Percentiles rank a stretch among this genome's conserved stretches.
These are phyloP conservation scores for Sungouiozyma ichnusensis DNA, from an alignment of 805 yeast genomes.

Conservation along the genomic window DNA sequence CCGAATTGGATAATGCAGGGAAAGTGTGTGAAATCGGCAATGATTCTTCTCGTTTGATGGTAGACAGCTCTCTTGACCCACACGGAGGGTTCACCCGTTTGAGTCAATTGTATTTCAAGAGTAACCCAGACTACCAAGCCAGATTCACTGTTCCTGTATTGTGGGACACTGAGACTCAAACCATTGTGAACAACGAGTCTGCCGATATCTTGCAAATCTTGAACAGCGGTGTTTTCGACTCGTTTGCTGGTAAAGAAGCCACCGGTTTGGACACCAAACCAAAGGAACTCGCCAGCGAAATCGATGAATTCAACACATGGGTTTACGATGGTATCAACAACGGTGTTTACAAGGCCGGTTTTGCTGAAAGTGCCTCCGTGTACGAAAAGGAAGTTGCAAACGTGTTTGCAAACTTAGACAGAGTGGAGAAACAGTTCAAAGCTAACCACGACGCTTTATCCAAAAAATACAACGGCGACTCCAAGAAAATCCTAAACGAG, in stretches of 20 bases:
- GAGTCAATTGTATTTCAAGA: slow-evolving; percentile 63
- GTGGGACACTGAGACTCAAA: slow-evolving; percentile 75
- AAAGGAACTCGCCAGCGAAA: slow-evolving; percentile 36
- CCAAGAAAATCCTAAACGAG: slow-evolving; percentile 12
- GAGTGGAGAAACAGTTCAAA: slow-evolving; percentile 52
- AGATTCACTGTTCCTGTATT: slow-evolving; percentile 88
- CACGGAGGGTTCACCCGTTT: slow-evolving; percentile 49
- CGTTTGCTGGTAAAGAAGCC: slow-evolving; percentile 17
- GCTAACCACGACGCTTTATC: slow-evolving; percentile 30
- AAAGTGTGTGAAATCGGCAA: slow-evolving; percentile 11
- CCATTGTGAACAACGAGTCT: slow-evolving; percentile 88
- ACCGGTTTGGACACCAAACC: slow-evolving; percentile 52
- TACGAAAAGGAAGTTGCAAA: slow-evolving; percentile 61
- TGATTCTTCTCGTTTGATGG: slow-evolving; percentile 14
- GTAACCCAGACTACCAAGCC: slow-evolving; percentile 65
- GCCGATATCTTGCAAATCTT: slow-evolving; percentile 81
- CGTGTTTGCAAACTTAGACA: slow-evolving; percentile 60
- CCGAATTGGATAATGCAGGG: slow-evolving; percentile 5
- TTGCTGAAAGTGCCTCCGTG: slow-evolving; percentile 72
- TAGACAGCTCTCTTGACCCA: slow-evolving; percentile 44
- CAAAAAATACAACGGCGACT: slow-evolving; percentile 32
- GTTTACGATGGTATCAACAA: slow-evolving; percentile 79
- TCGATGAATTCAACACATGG: slow-evolving; percentile 75
- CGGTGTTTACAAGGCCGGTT: slow-evolving; percentile 91
- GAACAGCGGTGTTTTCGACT: slow-evolving; percentile 59